Percentiles rank a stretch among this genome's conserved stretches.
Conservation (phyloP, 495 filamentous ascomycete genomes). For the Penicillium antarcticum region DNA sequence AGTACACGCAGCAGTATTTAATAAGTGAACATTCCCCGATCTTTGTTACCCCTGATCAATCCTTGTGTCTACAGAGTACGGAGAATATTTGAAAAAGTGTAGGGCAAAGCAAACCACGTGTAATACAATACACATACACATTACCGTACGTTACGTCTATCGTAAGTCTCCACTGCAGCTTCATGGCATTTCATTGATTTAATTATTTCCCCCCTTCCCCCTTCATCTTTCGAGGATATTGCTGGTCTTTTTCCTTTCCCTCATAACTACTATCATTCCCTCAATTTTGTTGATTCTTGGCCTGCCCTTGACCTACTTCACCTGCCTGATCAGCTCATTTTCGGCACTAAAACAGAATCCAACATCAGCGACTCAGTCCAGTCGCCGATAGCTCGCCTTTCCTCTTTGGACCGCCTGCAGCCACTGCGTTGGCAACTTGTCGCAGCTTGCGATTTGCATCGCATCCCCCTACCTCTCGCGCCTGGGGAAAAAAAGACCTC, state of each 20-base stretch:
- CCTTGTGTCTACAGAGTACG: too few relatives aligned
- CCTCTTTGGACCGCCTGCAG: conserved; percentile 46
- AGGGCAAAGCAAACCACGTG: conserved; percentile 1
- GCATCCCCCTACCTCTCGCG: conserved; percentile 16
- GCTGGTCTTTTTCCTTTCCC: conserved; percentile 11
- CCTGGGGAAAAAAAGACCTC: conserved; percentile 21
- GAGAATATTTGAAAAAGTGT: too few relatives aligned
- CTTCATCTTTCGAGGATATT: neutral
- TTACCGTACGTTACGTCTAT: conserved; percentile 8
- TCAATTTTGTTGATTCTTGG: too few relatives aligned
- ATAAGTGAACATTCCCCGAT: neutral
- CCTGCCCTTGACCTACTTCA: conserved; percentile 21
- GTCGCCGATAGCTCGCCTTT: conserved; percentile 38
- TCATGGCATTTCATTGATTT: conserved; percentile 29
- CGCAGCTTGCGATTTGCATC: conserved; percentile 27
- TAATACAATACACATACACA: conserved; percentile 5
- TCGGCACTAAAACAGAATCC: conserved; percentile 27
- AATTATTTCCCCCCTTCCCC: conserved; percentile 21
- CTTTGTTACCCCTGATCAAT: neutral
- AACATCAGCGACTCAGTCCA: conserved; percentile 35
- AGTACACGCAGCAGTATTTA: conserved; percentile 3
- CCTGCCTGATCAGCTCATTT: conserved; percentile 25
- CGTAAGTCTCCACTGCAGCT: conserved; percentile 31
- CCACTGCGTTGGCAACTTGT: conserved; percentile 39
- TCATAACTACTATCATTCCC: neutral